These are phyloP conservation scores for Xylaria venustula DNA, from an alignment of 495 filamentous ascomycete species.

Conservation along the genomic window DNA sequence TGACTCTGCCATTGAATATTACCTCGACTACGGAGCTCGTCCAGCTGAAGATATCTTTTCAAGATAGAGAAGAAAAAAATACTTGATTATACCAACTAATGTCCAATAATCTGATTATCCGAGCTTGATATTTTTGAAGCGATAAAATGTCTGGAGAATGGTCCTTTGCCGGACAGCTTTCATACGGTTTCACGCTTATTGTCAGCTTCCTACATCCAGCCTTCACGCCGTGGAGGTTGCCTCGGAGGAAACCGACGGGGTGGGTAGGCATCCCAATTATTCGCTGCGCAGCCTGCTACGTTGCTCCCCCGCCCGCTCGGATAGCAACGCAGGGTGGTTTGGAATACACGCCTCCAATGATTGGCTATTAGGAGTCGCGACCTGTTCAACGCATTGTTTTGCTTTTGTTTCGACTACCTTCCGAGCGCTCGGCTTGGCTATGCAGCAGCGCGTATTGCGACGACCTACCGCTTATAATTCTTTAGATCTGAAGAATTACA, in stretches of 20 bases:
- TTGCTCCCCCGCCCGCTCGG: neutral
- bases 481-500: neutral
- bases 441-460: neutral
- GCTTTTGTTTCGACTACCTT: neutral
- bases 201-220: neutral
- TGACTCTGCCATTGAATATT: conserved; percentile 7
- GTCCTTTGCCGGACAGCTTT: neutral
- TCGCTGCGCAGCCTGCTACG: neutral
- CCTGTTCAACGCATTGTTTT: neutral
- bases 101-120: too few species aligned
- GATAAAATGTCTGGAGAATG: neutral
- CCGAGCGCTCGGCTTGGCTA: neutral
- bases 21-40: too few species aligned
- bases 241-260: neutral
- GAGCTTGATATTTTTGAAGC: too few species aligned
- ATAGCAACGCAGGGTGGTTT: neutral
- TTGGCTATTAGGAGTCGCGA: neutral
- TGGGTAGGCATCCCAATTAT: neutral
- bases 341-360: neutral
- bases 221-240: neutral
- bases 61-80: too few species aligned
- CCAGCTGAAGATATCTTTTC: neutral
- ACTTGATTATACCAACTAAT: too few species aligned
- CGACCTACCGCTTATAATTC: neutral
- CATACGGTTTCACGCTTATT: neutral